These are phyloP conservation scores for Triticum dicoccoides DNA, from an alignment of 176 grass and related monocot species.

Conservation along the genomic window DNA sequence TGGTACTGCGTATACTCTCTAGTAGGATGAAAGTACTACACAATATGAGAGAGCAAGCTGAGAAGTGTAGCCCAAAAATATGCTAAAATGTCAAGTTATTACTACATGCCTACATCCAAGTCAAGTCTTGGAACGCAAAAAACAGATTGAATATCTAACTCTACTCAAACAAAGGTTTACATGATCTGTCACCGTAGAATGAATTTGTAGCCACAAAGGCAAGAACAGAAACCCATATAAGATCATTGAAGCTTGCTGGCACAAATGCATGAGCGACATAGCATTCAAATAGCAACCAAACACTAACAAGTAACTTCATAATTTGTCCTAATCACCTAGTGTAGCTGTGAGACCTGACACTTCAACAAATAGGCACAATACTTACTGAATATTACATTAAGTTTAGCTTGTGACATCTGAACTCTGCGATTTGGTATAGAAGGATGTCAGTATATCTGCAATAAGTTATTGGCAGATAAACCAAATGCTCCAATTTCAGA, in stretches of 20 bases:
- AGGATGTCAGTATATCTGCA: constrained; percentile 56
- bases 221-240: constrained; percentile 4
- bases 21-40: not conserved
- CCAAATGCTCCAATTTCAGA: constrained; percentile 41
- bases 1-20: not conserved
- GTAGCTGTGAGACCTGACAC: constrained; percentile 28
- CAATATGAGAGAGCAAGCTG: constrained; percentile 21
- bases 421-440: constrained; percentile 55
- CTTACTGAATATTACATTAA: constrained; percentile 51
- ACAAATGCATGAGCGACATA: constrained; percentile 4
- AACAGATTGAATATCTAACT: constrained; percentile 16
- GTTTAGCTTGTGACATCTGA: constrained; percentile 58
- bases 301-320: constrained; percentile 20
- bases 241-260: constrained; percentile 3
- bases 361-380: constrained; percentile 54
- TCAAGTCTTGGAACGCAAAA: not conserved
- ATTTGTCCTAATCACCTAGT: constrained; percentile 34
- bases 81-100: not conserved
- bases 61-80: constrained; percentile 1
- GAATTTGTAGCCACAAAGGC: constrained; percentile 11
- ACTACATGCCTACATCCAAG: constrained; percentile 1
- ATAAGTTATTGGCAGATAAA: constrained; percentile 52
- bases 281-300: constrained; percentile 26
- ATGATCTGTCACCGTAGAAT: not conserved
- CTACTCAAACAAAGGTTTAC: constrained; percentile 7